Evolutionary conservation across 768 basidiomycete genomes (phyloP).

Genomic region (Polyporus arcularius): DNA sequence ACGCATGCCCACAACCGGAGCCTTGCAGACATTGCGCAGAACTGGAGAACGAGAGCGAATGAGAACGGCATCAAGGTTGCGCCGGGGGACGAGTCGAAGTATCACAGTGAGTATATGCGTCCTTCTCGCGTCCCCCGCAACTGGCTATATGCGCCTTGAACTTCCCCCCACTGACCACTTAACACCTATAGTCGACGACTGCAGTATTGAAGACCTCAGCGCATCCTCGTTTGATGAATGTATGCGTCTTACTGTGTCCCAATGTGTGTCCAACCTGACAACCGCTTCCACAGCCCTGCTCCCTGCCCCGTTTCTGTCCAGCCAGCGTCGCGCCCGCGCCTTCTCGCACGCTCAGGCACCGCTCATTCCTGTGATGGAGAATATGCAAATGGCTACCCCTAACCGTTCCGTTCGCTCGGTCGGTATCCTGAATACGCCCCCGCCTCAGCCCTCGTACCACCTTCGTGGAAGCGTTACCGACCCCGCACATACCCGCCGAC

Average conservation of each 20-base stretch:
- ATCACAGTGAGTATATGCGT: conserved; percentile 32
- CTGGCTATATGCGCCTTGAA: conserved; percentile 6
- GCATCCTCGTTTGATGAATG: conserved; percentile 21
- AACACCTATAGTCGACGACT: conserved; percentile 14
- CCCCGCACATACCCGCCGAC: conserved; percentile 55
- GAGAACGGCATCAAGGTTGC: conserved; percentile 73
- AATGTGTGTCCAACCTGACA: not conserved
- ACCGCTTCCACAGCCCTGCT: conserved; percentile 48
- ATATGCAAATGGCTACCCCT: conserved; percentile 29
- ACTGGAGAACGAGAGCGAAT: conserved; percentile 71
- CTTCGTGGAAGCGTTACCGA: conserved; percentile 74
- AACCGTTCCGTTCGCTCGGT: conserved; percentile 38
- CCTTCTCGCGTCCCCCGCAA: not conserved
- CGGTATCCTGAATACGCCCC: conserved; percentile 58
- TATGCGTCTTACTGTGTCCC: not conserved
- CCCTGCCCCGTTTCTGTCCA: conserved; percentile 58
- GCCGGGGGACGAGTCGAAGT: conserved; percentile 46
- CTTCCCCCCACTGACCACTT: not conserved
- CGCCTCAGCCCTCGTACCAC: conserved; percentile 67
- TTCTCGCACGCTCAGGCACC: conserved; percentile 57
- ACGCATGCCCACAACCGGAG: conserved; percentile 42
- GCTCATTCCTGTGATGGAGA: conserved; percentile 29
- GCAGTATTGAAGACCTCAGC: conserved; percentile 20
- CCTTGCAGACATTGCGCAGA: conserved; percentile 62
- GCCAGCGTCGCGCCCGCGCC: conserved; percentile 49